Evolutionary conservation across 169 alveolate species (phyloP), one percentile per base, ranked within the genome.

Genomic region (Eimeria acervulina): DNA sequence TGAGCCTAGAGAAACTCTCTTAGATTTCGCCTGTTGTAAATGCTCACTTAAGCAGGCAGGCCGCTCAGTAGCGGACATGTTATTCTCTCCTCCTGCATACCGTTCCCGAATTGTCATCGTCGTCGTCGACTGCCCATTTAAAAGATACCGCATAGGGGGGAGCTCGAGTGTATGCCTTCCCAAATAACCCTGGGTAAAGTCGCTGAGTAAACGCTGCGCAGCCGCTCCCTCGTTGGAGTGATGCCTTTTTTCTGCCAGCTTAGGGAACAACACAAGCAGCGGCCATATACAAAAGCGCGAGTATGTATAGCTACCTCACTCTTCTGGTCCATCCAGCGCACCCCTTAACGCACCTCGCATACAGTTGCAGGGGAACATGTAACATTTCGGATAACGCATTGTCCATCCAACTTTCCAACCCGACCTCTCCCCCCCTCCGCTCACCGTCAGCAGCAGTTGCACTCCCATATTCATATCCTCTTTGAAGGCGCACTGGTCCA

Each of bases 141-240:
- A n/a, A 8, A 83, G 83, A 61, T 93, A 61, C 51, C 89, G 93
- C n/a, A 42, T 33, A 10, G 97, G 97, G 7, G 99, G 99, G 6
- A 95, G 94, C 95, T 97, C 98, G 68, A 98, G 90, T 52, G 98
- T 97, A 66, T 96, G 89, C 40, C 97, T 70, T 8, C 99, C 99
- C 26, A 97, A 96, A 90, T 96, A 95, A 33, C 98, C 97, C 74
- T 97, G 97, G 51, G 97, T 68, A 89, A 98, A 96, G 88, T 98
- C 99, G 36, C 97, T 95, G 55, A 98, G 97, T 5, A 98, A 91
- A 28, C 98, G 96, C 96, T 97, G 96, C 38, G 98, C 96, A 7
- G 98, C 98, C 8, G 97, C 97, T 51, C 97, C 97, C 51, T 96
- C 63, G 89, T 97, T 97, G 74, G 97, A 93, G 72, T 93, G 96